Base-by-base conservation (phyloP, 352 stramenopile genomes). In the Phytophthora sp. region DNA sequence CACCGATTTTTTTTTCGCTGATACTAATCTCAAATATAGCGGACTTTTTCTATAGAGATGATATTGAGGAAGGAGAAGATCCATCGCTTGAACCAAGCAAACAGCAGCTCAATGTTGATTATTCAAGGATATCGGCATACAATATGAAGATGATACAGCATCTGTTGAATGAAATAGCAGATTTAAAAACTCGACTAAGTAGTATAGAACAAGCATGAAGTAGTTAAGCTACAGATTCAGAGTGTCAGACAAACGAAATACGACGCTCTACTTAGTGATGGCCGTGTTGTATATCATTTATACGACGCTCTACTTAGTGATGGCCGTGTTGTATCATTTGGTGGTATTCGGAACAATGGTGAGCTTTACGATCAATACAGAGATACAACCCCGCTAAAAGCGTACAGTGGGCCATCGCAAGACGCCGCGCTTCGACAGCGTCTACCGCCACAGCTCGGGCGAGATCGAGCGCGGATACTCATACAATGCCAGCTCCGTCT, bases 401-500 rank as follows among this genome's bases (percentile, higher is more conserved):
- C n/a, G n/a, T n/a, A n/a, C n/a, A n/a, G n/a, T n/a, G n/a, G n/a
- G n/a, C n/a, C n/a, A n/a, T n/a, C n/a, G n/a, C n/a, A n/a, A n/a
- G n/a, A n/a, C n/a, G n/a, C n/a, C n/a, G n/a, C 38, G 66, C 32
- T 88, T 88, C 24, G 70, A 87, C 30, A 86, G 74, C 27, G 59
- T 68, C 27, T 57, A 87, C 15, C 69, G 68, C 51, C 66, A 39
- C 12, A 31, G 38, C 11, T 67, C 58, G 12, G 72, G 79, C 2
- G 69, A 76, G 18, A 54, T 89, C 31, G 43, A 71, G 30, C 62
- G 50, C 7, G 82, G 82, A 10, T 79, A 73, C 44, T 87, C 79
- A 21, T 62, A 87, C 53, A 76, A 89, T 32, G 83, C 89, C 26
- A 80, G 75, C 23, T 89, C 82, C 3, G 79, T 91, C 13, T 91